Percentiles rank a stretch among this genome's conserved stretches.
These are phyloP conservation scores for Ceratocystiopsis sp. DNA, from an alignment of 2,329 filamentous ascomycete species.

Conservation along the genomic window DNA sequence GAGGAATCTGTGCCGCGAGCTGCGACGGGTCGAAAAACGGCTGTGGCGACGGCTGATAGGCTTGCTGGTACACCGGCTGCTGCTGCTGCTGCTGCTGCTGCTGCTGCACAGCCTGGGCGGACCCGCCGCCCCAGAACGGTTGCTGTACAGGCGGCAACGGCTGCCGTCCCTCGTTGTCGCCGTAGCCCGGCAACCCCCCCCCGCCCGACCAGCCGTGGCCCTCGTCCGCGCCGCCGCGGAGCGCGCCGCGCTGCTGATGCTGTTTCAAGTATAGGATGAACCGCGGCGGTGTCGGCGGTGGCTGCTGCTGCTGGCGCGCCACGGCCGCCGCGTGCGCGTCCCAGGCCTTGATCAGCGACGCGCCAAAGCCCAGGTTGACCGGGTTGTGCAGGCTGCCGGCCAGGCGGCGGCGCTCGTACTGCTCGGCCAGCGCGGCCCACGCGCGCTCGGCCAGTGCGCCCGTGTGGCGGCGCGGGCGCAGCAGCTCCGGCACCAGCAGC, in stretches of 20 bases:
- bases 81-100: not conserved
- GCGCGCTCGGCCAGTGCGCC: constrained; percentile 41
- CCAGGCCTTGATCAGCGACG: constrained; percentile 46
- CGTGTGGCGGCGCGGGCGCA: constrained; percentile 23
- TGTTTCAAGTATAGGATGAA: constrained; percentile 32
- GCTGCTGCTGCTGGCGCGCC: constrained; percentile 21
- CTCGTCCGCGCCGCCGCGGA: too few species aligned
- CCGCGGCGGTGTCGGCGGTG: constrained; percentile 23
- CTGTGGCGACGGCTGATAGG: not conserved
- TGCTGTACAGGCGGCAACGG: too few species aligned
- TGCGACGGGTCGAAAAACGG: too few species aligned
- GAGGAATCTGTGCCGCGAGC: too few species aligned
- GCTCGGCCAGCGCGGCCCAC: constrained; percentile 38
- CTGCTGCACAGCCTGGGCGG: not conserved
- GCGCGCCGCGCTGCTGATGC: constrained; percentile 12
- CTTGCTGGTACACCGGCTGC: not conserved
- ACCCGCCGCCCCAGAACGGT: too few species aligned
- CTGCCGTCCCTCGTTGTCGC: too few species aligned
- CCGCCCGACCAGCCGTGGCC: too few species aligned
- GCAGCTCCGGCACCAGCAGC: constrained; percentile 39
- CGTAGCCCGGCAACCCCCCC: too few species aligned
- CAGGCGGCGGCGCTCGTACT: constrained; percentile 34
- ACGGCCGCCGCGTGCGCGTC: constrained; percentile 34
- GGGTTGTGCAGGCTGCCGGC: constrained; percentile 33
- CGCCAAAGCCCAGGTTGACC: constrained; percentile 39